Conservation (phyloP, 208 protist genomes). For the Trypanosomatidae sp. region DNA sequence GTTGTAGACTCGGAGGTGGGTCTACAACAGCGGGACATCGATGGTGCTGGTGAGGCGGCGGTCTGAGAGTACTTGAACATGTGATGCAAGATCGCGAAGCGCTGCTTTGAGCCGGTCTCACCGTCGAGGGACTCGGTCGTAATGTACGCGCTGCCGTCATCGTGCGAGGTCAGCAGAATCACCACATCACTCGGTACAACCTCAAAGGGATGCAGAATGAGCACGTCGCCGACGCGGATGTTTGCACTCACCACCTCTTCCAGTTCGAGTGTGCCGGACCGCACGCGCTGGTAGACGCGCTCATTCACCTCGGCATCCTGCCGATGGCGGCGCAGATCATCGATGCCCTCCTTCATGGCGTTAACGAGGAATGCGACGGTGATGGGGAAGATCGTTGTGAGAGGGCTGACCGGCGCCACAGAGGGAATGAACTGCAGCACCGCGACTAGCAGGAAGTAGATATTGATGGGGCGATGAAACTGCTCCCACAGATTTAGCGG, state of each 20-base stretch:
- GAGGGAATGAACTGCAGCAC: slow-evolving; percentile 85
- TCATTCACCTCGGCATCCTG: slow-evolving; percentile 70
- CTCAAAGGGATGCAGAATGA: slow-evolving; percentile 66
- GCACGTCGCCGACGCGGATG: slow-evolving; percentile 79
- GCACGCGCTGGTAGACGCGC: slow-evolving; percentile 47
- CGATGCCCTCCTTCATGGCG: slow-evolving; percentile 91
- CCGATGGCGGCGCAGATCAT: slow-evolving; percentile 81
- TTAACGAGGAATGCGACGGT: slow-evolving; percentile 90
- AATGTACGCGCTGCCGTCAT: slow-evolving; percentile 69
- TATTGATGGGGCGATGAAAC: slow-evolving; percentile 94
- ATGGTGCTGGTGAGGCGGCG: slow-evolving; percentile 1
- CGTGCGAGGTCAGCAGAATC: slow-evolving; percentile 69
- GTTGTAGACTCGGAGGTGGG: neutral
- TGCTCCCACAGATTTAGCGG: slow-evolving; percentile 96
- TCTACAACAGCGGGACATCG: neutral
- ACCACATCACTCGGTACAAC: slow-evolving; percentile 91
- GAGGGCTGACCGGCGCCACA: slow-evolving; percentile 87
- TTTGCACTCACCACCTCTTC: slow-evolving; percentile 50
- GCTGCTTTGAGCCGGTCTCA: slow-evolving; percentile 84
- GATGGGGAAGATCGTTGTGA: slow-evolving; percentile 89
- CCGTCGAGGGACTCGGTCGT: slow-evolving; percentile 93
- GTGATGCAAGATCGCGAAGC: slow-evolving; percentile 51
- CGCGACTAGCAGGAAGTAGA: slow-evolving; percentile 95
- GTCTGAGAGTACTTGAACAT: slow-evolving; percentile 27
- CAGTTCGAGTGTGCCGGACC: slow-evolving; percentile 31